Evolutionary conservation across 2,329 filamentous ascomycete genomes (phyloP), one percentile per base, ranked within the genome.

Genomic region (Colletotrichum cordylinicola): DNA sequence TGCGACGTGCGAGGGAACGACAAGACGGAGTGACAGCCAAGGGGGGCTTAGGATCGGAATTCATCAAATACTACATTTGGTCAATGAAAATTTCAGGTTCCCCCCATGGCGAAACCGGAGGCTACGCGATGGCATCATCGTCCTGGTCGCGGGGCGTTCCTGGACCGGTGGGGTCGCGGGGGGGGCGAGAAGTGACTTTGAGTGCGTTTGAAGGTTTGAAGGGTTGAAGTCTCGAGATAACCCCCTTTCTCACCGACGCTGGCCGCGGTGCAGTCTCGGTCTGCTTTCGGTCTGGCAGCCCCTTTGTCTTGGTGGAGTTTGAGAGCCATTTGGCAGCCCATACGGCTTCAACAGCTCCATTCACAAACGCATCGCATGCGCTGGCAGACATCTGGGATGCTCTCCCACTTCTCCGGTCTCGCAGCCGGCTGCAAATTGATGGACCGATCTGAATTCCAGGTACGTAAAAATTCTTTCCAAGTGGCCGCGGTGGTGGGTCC

Each of bases 61-160:
- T 37, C 24, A 67, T 72, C 21, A 67, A 60, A 67, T 33, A 75
- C 33, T 48, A 48, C 39, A n/a, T 48, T 48, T 48, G 39, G 39
- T 6, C 39, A 5, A 48, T 6, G 39, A 48, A 48, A 48, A 1
- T 48, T 55, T 56, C 29, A 61, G 1, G 61, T 48, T 31, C 15
- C 29, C 27, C 21, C 55, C n/a, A 62, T 35, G 72, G 72, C 72
- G 68, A 75, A 39, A 75, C 39, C 72, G 72, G 72, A 75, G 68
- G 62, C n/a, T 43, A 64, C 24, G 29, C 13, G 24, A 72, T 75
- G 72, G 68, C 72, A 75, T 72, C 72, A 72, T 75, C 13, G 55
- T 21, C 35, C 37, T 71, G 15, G 67, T 74, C 72, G 67, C 43
- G 68, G 72, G 68, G 68, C 31, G 37, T 67, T 66, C 72, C 72